Conservation (phyloP, 441 rosid species). For the Capsella rubella region DNA sequence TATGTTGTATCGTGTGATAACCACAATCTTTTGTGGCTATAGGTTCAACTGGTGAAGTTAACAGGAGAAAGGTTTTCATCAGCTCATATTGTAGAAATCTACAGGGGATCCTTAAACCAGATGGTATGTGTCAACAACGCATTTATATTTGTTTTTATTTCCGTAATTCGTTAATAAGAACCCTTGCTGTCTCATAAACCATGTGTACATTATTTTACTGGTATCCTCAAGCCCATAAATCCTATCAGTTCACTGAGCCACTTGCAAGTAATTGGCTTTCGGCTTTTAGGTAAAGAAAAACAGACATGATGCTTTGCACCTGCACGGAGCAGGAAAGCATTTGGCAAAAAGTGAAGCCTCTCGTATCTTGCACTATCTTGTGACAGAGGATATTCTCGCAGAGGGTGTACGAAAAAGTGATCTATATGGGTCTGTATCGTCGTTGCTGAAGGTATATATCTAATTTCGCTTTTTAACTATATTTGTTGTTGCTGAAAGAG, state of each 20-base stretch:
- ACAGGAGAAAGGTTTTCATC: constrained; percentile 77
- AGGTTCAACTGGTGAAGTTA: constrained; percentile 87
- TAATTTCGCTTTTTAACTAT: constrained; percentile 4
- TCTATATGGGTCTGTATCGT: constrained; percentile 83
- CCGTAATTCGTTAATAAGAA: constrained; percentile 1
- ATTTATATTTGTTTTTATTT: constrained; percentile 9
- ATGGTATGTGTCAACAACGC: constrained; percentile 52
- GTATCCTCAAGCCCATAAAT: background rate
- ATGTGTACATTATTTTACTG: background rate
- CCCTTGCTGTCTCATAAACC: constrained; percentile 14
- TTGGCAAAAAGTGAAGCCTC: constrained; percentile 79
- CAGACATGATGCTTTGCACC: constrained; percentile 72
- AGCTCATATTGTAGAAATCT: constrained; percentile 83
- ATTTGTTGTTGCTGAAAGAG: background rate
- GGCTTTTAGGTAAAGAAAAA: constrained; percentile 72
- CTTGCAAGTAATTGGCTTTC: constrained; percentile 34
- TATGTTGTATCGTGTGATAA: constrained; percentile 25
- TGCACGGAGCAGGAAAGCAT: constrained; percentile 90
- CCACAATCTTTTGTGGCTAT: constrained; percentile 25
- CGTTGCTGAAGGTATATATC: constrained; percentile 72
- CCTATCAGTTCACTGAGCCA: constrained; percentile 1
- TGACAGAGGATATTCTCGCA: constrained; percentile 72
- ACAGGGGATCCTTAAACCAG: constrained; percentile 87
- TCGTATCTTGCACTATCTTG: constrained; percentile 81
- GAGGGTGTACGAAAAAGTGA: constrained; percentile 96